Evolutionary conservation across 78 protist species (phyloP).

Genomic region (Diacronema lutheri): DNA sequence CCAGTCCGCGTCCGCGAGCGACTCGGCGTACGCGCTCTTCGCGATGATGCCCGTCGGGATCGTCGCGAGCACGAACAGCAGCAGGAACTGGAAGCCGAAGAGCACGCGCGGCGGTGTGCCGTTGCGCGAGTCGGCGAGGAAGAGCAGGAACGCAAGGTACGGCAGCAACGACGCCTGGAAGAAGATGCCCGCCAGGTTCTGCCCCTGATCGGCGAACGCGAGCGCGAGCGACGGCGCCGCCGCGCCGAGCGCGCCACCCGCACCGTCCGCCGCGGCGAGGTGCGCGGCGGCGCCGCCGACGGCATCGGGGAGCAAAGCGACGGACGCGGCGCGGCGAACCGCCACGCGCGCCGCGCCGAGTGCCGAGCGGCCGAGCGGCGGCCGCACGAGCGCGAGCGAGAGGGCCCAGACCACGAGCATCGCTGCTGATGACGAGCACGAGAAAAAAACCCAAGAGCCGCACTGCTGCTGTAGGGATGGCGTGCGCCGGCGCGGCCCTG

Average conservation of each 20-base stretch:
- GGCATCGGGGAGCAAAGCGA: too few relatives aligned
- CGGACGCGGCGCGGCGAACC: too few relatives aligned
- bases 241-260: background rate
- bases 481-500: too few relatives aligned
- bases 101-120: background rate
- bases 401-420: too few relatives aligned
- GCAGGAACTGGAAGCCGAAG: conserved; percentile 38
- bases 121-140: background rate
- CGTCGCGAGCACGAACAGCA: conserved; percentile 40
- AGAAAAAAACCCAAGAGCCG: too few relatives aligned
- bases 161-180: conserved; percentile 30
- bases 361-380: too few relatives aligned
- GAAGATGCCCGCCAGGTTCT: conserved; percentile 25
- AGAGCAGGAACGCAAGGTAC: conserved; percentile 21
- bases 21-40: background rate
- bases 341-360: too few relatives aligned
- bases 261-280: too few relatives aligned
- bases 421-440: too few relatives aligned
- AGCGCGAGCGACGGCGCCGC: background rate
- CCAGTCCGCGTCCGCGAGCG: conserved; percentile 47
- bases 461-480: too few relatives aligned
- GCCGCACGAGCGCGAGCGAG: too few relatives aligned
- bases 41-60: conserved; percentile 32
- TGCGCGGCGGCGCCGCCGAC: too few relatives aligned
- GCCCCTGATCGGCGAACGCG: background rate